Conservation (phyloP, 805 yeast species). For the Cyberlindnera mrakii region DNA sequence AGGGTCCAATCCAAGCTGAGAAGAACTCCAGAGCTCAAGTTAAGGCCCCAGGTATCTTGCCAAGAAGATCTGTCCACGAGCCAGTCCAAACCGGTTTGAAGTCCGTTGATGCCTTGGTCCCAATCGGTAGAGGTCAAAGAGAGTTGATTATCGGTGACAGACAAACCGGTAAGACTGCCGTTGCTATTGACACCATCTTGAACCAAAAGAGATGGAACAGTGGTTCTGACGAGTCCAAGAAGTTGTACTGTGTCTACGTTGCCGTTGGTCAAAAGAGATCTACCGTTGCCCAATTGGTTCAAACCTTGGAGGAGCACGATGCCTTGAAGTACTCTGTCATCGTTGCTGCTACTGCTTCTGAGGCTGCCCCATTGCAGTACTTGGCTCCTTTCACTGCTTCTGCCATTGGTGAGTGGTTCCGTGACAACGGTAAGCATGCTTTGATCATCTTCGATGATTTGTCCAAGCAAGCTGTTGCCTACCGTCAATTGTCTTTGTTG, state of each 20-base stretch:
- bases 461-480: conserved; percentile 99
- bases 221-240: conserved; percentile 92
- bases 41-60: conserved; percentile 99
- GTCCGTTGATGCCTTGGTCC: conserved; percentile 98
- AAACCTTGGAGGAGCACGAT: conserved; percentile 96
- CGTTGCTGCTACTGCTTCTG: conserved; percentile 99
- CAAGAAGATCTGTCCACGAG: conserved; percentile 97
- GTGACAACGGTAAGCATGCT: conserved; percentile 98
- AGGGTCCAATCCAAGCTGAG: conserved; percentile 92
- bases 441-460: conserved; percentile 95
- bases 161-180: conserved; percentile 99
- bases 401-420: conserved; percentile 99
- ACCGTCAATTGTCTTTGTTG: conserved; percentile 97
- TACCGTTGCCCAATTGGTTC: conserved; percentile 98
- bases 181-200: conserved; percentile 95
- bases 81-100: conserved; percentile 99
- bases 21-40: conserved; percentile 92
- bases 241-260: conserved; percentile 99
- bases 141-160: conserved; percentile 99
- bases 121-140: conserved; percentile 99
- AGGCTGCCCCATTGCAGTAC: conserved; percentile 99
- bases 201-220: conserved; percentile 99
- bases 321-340: conserved; percentile 96
- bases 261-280: conserved; percentile 99
- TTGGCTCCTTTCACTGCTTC: conserved; percentile 99